Conservation (phyloP, 768 basidiomycete species). For the Termitomyces sp. region DNA sequence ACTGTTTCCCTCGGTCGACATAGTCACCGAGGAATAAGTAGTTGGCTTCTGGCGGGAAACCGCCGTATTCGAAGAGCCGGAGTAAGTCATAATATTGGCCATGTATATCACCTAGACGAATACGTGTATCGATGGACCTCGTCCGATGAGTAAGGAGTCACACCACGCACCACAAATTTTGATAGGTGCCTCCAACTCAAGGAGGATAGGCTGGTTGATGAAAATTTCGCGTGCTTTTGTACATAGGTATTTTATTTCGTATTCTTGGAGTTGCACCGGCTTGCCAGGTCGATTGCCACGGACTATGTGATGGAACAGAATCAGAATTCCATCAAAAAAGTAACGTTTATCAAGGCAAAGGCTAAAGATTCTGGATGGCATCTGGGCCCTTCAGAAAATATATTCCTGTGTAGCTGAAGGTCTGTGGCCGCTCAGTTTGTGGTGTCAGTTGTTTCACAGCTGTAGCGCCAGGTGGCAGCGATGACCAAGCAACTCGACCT, state of each 20-base stretch:
- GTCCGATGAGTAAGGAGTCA: slow-evolving; percentile 15
- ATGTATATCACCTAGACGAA: slow-evolving; percentile 84
- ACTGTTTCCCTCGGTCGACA: slow-evolving; percentile 98
- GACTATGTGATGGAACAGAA: slow-evolving; percentile 45
- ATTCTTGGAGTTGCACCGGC: slow-evolving; percentile 95
- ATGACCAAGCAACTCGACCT: slow-evolving; percentile 1
- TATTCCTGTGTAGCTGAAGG: not conserved
- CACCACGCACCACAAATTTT: slow-evolving; percentile 92
- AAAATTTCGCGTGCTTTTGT: slow-evolving; percentile 99
- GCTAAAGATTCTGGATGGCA: not conserved
- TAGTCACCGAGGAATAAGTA: slow-evolving; percentile 99
- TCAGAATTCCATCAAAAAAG: slow-evolving; percentile 7
- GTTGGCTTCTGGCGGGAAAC: slow-evolving; percentile 99
- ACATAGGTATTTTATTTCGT: slow-evolving; percentile 99
- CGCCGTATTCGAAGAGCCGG: slow-evolving; percentile 97
- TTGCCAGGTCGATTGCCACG: slow-evolving; percentile 98
- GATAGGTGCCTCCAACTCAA: slow-evolving; percentile 98
- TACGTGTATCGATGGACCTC: slow-evolving; percentile 7
- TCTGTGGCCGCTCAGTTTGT: not conserved
- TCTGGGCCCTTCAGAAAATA: not conserved
- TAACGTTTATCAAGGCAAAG: slow-evolving; percentile 3
- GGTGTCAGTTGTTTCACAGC: not conserved
- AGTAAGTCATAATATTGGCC: slow-evolving; percentile 99
- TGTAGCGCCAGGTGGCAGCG: slow-evolving; percentile 11
- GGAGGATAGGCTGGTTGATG: slow-evolving; percentile 96